Evolutionary conservation across 1,139 yeast species (phyloP), one percentile per base, ranked within the genome.

Genomic region (Nakaseomyces sp.): DNA sequence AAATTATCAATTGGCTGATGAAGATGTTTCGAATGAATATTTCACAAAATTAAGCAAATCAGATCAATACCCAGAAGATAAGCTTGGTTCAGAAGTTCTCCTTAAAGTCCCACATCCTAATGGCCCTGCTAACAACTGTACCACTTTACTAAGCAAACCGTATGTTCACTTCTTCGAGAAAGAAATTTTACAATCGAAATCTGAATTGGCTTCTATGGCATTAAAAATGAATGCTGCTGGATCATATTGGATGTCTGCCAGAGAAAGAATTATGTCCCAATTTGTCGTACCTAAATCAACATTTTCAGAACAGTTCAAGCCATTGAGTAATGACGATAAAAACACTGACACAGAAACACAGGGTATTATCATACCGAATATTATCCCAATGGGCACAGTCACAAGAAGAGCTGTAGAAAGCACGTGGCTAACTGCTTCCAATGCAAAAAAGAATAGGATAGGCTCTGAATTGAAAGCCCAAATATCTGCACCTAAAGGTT

Each of bases 351-450:
- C 30, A 15, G 42, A 46, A 19, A 70, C 72, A 1, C 59, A 78
- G 54, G 96, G 95, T 0, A 71, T 89, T 44, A 91, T 93, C 24
- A 58, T 93, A 15, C 99, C 99, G 1, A 77, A 78, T 43, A 70
- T 89, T 41, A 73, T 87, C 13, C 76, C 96, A 1, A 93, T 91
- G 96, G 99, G 99, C 0, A 93, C 99, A 0, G 80, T 93, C 9
- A 93, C 99, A 0, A 71, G 98, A 54, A 72, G 99, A 50, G 96
- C 98, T 1, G 96, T 94, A 1, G 99, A 93, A 63, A 88, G 86
- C 51, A 87, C 97, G 0, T 91, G 99, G 99, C 68, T 93, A 31
- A 91, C 98, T 0, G 98, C 98, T 0, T 85, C 96, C 1, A 93
- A 93, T 64, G 94, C 96, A 1, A 93, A 93, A 57, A 70, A 70